phyloP scores from a whole-genome alignment of 2,329 filamentous ascomycete species.

The Myriosclerotinia scirpicola region DNA sequence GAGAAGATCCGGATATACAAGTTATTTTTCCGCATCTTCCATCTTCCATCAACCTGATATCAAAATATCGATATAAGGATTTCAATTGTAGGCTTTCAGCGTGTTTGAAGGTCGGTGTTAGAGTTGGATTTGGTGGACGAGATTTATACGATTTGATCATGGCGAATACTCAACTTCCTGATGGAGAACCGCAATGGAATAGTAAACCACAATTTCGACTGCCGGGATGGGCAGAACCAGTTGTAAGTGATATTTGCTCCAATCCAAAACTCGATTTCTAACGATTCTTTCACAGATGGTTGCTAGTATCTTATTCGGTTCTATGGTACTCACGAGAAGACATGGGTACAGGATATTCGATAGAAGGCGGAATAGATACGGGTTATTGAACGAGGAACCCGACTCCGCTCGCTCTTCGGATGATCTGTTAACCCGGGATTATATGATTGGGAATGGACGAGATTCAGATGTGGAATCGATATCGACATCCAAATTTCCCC shows the following conservation, averaged over 20 bases:
- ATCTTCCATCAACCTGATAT: background rate
- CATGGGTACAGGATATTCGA: slow-evolving; percentile 35
- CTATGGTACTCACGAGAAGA: slow-evolving; percentile 39
- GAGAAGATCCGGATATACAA: background rate
- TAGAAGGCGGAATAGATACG: slow-evolving; percentile 25
- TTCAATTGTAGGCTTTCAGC: background rate
- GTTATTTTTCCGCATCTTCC: background rate
- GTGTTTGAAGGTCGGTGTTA: background rate
- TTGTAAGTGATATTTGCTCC: slow-evolving; percentile 30
- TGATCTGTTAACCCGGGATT: slow-evolving; percentile 36
- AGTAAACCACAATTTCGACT: slow-evolving; percentile 39
- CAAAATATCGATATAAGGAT: background rate
- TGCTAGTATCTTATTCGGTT: slow-evolving; percentile 38
- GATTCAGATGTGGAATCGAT: slow-evolving; percentile 32
- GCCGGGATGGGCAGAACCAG: slow-evolving; percentile 40
- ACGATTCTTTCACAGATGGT: slow-evolving; percentile 35
- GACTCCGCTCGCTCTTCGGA: slow-evolving; percentile 39
- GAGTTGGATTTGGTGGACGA: slow-evolving; percentile 4
- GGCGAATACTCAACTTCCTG: slow-evolving; percentile 13
- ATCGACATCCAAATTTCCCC: slow-evolving; percentile 41
- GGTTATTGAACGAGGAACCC: slow-evolving; percentile 34
- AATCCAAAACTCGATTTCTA: background rate
- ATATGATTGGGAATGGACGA: slow-evolving; percentile 33
- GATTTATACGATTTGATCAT: background rate
- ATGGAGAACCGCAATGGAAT: slow-evolving; percentile 38